phyloP scores from a whole-genome alignment of 2,329 filamentous ascomycete genomes.

The Cladophialophora yegresii region DNA sequence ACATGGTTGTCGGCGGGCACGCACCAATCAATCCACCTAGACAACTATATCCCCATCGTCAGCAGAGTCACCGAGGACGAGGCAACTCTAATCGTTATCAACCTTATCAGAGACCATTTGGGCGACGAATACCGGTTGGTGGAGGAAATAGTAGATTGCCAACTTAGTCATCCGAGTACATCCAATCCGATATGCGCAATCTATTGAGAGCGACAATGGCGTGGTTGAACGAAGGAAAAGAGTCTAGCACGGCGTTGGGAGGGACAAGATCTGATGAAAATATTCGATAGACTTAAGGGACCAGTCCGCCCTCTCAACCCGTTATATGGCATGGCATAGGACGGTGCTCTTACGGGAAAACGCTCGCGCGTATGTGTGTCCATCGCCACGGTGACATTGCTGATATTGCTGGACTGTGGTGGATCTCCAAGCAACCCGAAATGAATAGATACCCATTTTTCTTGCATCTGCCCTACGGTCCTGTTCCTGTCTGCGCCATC shows the following conservation, averaged over 20 bases:
- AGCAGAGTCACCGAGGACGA: neutral
- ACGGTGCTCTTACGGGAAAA: neutral
- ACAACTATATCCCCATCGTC: neutral
- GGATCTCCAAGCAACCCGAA: neutral
- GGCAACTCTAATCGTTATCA: neutral
- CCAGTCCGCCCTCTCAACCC: neutral
- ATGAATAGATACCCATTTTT: constrained; percentile 9
- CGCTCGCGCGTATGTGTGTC: neutral
- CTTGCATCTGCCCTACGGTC: constrained; percentile 5
- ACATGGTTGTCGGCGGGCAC: neutral
- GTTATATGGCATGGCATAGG: neutral
- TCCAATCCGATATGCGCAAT: neutral
- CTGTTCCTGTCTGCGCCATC: constrained; percentile 16
- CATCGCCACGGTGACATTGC: neutral
- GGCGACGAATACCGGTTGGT: constrained; percentile 13
- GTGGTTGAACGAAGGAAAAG: neutral
- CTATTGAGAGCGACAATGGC: neutral
- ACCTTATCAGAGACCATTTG: constrained; percentile 6
- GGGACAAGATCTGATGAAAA: neutral
- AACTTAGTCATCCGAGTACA: neutral
- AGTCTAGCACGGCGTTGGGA: constrained; percentile 11
- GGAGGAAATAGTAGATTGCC: neutral
- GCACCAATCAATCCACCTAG: neutral
- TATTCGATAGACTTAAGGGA: neutral
- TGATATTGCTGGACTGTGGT: neutral